phyloP scores from a whole-genome alignment of 2,329 filamentous ascomycete species.

The Trichoderma arundinaceum region DNA sequence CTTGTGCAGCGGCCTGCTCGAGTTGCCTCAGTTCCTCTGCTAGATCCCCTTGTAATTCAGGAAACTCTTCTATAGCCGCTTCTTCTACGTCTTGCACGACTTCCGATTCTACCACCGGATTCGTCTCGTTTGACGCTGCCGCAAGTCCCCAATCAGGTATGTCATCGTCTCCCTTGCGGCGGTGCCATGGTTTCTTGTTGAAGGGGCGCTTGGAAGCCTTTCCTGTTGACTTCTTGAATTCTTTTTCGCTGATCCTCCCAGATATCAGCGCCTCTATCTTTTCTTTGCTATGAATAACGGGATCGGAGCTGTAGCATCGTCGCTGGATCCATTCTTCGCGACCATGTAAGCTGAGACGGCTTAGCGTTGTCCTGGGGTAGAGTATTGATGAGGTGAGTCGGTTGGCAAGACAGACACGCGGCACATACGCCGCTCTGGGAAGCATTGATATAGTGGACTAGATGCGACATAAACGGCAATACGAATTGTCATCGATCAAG shows the following conservation, averaged over 20 bases:
- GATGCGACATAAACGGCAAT: slow-evolving; percentile 13
- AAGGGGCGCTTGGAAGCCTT: neutral
- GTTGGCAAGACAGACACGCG: slow-evolving; percentile 44
- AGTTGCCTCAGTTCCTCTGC: neutral
- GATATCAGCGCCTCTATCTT: slow-evolving; percentile 40
- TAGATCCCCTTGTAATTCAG: neutral
- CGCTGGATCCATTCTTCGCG: slow-evolving; percentile 20
- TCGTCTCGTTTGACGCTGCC: neutral
- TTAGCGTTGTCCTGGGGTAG: neutral
- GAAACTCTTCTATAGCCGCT: neutral
- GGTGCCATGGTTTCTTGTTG: neutral
- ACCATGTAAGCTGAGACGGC: neutral
- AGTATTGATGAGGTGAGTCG: slow-evolving; percentile 36
- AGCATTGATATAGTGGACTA: slow-evolving; percentile 43
- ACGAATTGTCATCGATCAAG: neutral
- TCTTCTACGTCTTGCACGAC: neutral
- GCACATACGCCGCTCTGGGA: slow-evolving; percentile 42
- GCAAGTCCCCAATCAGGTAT: slow-evolving; percentile 32
- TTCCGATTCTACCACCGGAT: neutral
- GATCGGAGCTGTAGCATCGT: slow-evolving; percentile 39
- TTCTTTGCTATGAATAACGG: slow-evolving; percentile 35
- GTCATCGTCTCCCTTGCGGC: slow-evolving; percentile 26
- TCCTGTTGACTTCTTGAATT: neutral
- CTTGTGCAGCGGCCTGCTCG: neutral
- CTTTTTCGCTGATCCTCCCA: slow-evolving; percentile 20